phyloP scores from a whole-genome alignment of 2,329 filamentous ascomycete species.

The Pseudogymnoascus sp. region DNA sequence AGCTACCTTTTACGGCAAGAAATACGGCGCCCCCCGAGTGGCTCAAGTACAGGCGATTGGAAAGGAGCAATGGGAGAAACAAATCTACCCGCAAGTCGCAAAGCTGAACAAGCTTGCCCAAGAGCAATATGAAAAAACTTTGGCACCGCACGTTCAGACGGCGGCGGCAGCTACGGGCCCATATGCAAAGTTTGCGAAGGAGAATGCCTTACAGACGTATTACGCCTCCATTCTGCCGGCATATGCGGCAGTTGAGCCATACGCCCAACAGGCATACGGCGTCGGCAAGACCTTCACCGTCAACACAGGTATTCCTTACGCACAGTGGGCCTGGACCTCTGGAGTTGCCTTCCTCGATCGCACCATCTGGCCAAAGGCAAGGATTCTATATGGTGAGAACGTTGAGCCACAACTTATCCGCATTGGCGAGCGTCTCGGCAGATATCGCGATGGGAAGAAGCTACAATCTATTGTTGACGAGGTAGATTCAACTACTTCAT shows the following conservation, averaged over 20 bases:
- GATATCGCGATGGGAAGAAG: slow-evolving; percentile 57
- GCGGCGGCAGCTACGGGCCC: slow-evolving; percentile 52
- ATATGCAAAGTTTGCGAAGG: slow-evolving; percentile 61
- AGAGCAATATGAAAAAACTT: slow-evolving; percentile 57
- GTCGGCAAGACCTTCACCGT: slow-evolving; percentile 58
- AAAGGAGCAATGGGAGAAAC: slow-evolving; percentile 68
- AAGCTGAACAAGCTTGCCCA: slow-evolving; percentile 54
- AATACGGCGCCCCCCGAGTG: slow-evolving; percentile 67
- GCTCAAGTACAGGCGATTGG: slow-evolving; percentile 59
- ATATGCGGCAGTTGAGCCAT: slow-evolving; percentile 66
- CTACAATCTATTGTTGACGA: slow-evolving; percentile 51
- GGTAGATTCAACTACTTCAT: slow-evolving; percentile 33
- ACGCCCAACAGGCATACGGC: slow-evolving; percentile 60
- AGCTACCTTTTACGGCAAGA: slow-evolving; percentile 55
- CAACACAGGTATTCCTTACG: slow-evolving; percentile 63
- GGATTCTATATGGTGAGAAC: slow-evolving; percentile 76
- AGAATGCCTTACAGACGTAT: slow-evolving; percentile 59
- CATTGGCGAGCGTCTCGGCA: slow-evolving; percentile 80
- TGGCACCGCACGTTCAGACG: slow-evolving; percentile 68
- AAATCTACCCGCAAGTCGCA: slow-evolving; percentile 64
- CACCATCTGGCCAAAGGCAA: slow-evolving; percentile 72
- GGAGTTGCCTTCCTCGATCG: slow-evolving; percentile 63
- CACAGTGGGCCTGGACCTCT: slow-evolving; percentile 61
- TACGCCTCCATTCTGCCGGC: slow-evolving; percentile 66
- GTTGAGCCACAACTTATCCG: slow-evolving; percentile 91